Conservation (phyloP, 176 grass and related monocot species). For the Phoenix dactylifera region DNA sequence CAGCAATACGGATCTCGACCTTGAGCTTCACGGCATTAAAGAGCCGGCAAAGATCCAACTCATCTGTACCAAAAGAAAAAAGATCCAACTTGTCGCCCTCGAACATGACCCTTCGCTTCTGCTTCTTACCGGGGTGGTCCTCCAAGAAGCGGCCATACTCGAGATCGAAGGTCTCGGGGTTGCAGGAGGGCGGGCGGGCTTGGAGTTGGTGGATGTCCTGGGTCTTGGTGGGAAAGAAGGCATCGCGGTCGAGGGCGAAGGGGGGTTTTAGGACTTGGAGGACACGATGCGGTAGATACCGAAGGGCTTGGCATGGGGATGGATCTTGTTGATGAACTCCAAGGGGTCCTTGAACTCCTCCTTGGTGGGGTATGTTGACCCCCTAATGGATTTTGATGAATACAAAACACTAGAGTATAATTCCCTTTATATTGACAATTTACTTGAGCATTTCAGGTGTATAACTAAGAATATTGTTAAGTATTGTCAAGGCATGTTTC, state of each 20-base stretch:
- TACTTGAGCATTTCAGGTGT: too few relatives aligned
- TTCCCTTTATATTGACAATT: too few relatives aligned
- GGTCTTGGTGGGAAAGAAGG: slow-evolving; percentile 63
- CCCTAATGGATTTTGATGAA: too few relatives aligned
- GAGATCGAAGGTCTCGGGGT: slow-evolving; percentile 75
- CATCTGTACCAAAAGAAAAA: too few relatives aligned
- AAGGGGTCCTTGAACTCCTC: slow-evolving; percentile 40
- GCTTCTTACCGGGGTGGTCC: slow-evolving; percentile 1
- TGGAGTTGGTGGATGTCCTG: slow-evolving; percentile 80
- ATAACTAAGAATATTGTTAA: too few relatives aligned
- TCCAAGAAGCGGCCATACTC: slow-evolving; percentile 63
- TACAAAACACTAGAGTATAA: too few relatives aligned
- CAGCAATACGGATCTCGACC: too few relatives aligned
- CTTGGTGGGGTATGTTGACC: slow-evolving; percentile 65
- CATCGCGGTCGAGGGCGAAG: slow-evolving; percentile 38
- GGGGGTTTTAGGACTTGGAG: slow-evolving; percentile 56
- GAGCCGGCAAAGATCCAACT: too few relatives aligned
- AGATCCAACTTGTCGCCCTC: too few relatives aligned
- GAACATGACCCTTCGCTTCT: too few relatives aligned
- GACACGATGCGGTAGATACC: slow-evolving; percentile 90
- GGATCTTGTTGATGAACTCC: slow-evolving; percentile 34
- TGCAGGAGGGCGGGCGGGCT: slow-evolving; percentile 56
- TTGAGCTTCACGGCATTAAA: too few relatives aligned
- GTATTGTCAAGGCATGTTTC: too few relatives aligned
- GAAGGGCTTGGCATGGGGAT: slow-evolving; percentile 59